Base-by-base conservation (phyloP, 2,329 filamentous ascomycete genomes). In the Ascochyta lentis region DNA sequence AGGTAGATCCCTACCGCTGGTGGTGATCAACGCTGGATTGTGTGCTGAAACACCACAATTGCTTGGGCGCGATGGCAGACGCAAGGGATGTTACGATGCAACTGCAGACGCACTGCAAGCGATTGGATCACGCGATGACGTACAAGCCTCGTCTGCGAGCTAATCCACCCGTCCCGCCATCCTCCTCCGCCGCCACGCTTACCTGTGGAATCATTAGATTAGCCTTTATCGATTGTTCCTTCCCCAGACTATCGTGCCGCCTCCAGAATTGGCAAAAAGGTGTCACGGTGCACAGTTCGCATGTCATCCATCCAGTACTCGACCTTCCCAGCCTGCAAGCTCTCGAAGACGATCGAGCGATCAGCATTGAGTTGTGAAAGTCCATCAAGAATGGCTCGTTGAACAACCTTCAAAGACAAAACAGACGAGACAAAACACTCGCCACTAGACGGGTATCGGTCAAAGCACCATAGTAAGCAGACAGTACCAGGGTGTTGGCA, bases 101-200 rank as follows among this genome's bases (percentile, higher is more conserved):
- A 47, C 35, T 35, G 37, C 15, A 24, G 19, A 16, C 34, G 41
- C 53, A 43, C 22, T 19, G 34, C 41, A 50, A 24, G 39, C 26
- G 16, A n/a, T 39, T 41, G 41, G 7, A 41, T 26, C 24, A 43
- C 31, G 37, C 26, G 12, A 56, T 56, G 53, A 56, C 53, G 53
- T 43, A 46, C 35, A 42, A 46, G 37, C 42, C 47, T 51, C 38
- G 46, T 39, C 31, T 38, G 42, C 46, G 41, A 47, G 53, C 46
- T 49, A 31, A 42, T 22, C 37, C 46, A 31, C 41, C 47, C 31
- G 41, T 56, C 19, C 47, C 53, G 47, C 29, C 24, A 31, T 51
- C 42, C 40, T 26, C 50, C 52, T 47, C 53, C 53, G 47, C 53
- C 41, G 31, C 41, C 24, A 31, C 47, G 46, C 53, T 50, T 56